These are phyloP conservation scores for Pestalotiopsis sp. DNA, from an alignment of 2,329 filamentous ascomycete species.

Conservation along the genomic window DNA sequence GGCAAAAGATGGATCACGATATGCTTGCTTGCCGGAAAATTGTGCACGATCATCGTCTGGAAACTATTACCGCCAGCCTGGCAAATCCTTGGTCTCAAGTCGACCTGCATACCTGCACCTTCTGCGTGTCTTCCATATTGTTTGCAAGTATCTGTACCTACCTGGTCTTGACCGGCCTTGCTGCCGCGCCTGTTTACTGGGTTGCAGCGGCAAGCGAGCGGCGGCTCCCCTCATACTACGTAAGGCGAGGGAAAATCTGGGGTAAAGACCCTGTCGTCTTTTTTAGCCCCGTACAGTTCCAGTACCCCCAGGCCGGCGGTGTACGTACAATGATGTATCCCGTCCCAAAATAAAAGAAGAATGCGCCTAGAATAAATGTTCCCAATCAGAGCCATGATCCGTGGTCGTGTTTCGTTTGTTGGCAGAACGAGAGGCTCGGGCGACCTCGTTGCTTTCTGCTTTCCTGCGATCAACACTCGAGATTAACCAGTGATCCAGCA, in stretches of 20 bases:
- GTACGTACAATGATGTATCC: too few species aligned
- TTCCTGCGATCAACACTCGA: background rate
- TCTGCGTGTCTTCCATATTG: background rate
- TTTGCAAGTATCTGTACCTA: background rate
- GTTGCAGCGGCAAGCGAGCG: conserved; percentile 8
- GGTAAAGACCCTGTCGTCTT: conserved; percentile 6
- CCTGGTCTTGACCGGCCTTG: background rate
- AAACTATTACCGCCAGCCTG: background rate
- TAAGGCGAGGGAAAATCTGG: conserved; percentile 10
- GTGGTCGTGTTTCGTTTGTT: background rate
- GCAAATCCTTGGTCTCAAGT: background rate
- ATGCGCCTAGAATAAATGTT: background rate
- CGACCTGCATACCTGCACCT: background rate
- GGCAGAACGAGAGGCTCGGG: background rate
- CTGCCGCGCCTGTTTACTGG: background rate
- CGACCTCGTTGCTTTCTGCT: background rate
- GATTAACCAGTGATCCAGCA: background rate
- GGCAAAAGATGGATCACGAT: background rate
- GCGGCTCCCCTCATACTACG: background rate
- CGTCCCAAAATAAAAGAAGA: background rate
- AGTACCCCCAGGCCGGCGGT: background rate
- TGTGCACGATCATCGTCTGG: background rate
- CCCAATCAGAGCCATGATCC: background rate
- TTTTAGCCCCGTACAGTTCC: background rate
- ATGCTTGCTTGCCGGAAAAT: background rate